These are phyloP conservation scores for Darksidea phi DNA, from an alignment of 495 filamentous ascomycete genomes.

Conservation along the genomic window DNA sequence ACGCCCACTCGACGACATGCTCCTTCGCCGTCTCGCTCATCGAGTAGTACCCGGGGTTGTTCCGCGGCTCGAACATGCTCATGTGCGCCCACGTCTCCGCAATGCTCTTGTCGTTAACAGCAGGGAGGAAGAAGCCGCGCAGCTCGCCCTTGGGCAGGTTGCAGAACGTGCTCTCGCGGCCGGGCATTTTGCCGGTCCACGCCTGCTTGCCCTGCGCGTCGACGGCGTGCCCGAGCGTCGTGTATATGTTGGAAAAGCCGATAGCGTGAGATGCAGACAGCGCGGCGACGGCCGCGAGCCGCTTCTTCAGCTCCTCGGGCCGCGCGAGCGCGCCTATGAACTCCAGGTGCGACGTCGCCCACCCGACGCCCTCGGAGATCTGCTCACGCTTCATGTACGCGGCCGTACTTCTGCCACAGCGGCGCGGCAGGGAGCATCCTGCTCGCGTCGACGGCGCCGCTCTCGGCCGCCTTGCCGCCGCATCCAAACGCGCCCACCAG, in stretches of 20 bases:
- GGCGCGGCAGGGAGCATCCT: constrained; percentile 45
- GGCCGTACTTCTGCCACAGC: constrained; percentile 72
- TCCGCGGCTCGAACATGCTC: constrained; percentile 77
- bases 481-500: constrained; percentile 62
- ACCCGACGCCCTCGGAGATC: constrained; percentile 66
- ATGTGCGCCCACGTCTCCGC: constrained; percentile 85
- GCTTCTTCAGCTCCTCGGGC: constrained; percentile 68
- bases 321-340: constrained; percentile 88
- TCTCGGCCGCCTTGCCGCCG: constrained; percentile 26
- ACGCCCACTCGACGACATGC: constrained; percentile 58
- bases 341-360: constrained; percentile 89
- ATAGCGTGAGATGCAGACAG: constrained; percentile 57
- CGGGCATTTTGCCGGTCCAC: constrained; percentile 49
- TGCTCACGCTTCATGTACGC: constrained; percentile 79
- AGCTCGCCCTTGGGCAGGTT: constrained; percentile 61
- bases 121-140: constrained; percentile 57
- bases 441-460: constrained; percentile 24
- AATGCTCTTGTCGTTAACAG: constrained; percentile 70
- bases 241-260: constrained; percentile 79
- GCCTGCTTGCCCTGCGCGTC: constrained; percentile 46
- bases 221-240: constrained; percentile 65
- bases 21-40: constrained; percentile 67
- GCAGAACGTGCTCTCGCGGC: constrained; percentile 76
- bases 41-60: constrained; percentile 74
- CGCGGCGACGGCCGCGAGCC: constrained; percentile 58